Evolutionary conservation across 208 protist species (phyloP).

Genomic region (Trypanosoma grayi): DNA sequence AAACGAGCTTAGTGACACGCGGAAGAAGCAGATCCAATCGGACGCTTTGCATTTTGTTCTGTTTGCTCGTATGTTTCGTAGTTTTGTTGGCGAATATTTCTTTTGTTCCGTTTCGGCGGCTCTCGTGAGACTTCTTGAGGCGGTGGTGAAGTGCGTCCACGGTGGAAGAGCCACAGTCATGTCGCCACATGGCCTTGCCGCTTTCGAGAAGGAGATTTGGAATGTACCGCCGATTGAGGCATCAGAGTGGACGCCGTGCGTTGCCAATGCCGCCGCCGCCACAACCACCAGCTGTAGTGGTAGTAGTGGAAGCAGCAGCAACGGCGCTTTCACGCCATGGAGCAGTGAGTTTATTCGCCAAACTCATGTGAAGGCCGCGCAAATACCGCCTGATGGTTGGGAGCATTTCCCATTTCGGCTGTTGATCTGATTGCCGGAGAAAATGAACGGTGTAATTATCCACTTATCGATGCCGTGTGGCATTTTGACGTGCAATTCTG

Average conservation of each 20-base stretch:
- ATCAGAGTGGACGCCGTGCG: background rate
- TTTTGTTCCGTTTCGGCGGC: constrained; percentile 1
- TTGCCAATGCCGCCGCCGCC: no score
- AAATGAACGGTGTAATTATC: no score
- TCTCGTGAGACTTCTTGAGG: constrained; percentile 17
- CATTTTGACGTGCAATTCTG: no score
- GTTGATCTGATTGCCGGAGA: background rate
- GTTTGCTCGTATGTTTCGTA: constrained; percentile 36
- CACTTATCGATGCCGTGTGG: no score
- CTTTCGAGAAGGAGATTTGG: constrained; percentile 25
- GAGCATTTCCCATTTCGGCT: constrained; percentile 1
- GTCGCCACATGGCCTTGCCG: background rate
- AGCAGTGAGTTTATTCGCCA: constrained; percentile 20
- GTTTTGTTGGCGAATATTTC: constrained; percentile 15
- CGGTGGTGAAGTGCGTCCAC: background rate
- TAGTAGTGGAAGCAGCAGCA: background rate
- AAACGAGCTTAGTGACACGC: constrained; percentile 1
- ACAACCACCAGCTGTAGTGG: no score
- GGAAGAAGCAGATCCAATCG: constrained; percentile 17
- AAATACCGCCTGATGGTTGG: constrained; percentile 15
- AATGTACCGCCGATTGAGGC: constrained; percentile 16
- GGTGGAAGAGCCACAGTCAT: background rate
- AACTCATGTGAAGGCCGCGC: constrained; percentile 9
- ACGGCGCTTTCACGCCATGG: constrained; percentile 18
- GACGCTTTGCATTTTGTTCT: constrained; percentile 29